Conservation (phyloP, 192 early-diverging fungal species). For the Linnemannia elongata region DNA sequence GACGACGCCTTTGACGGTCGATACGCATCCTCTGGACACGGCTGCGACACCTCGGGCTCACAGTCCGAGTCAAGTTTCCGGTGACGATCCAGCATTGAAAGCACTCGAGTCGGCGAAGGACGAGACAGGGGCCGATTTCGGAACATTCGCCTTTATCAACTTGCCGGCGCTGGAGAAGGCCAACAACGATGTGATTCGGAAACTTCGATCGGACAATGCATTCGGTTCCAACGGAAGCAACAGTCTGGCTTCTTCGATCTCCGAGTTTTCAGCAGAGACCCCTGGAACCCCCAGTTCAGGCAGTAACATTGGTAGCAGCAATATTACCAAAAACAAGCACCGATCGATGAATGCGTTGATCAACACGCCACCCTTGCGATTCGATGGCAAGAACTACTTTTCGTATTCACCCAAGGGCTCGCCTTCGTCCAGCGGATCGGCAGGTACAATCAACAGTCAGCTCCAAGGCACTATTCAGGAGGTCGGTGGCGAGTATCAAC, state of each 20-base stretch:
- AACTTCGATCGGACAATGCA: conserved; percentile 76
- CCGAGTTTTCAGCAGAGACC: conserved; percentile 39
- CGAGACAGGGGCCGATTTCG: conserved; percentile 79
- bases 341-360: conserved; percentile 49
- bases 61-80: conserved; percentile 13
- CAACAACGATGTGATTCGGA: conserved; percentile 87
- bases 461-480: conserved; percentile 35
- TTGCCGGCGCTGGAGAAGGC: conserved; percentile 89
- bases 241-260: conserved; percentile 50
- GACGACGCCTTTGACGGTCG: conserved; percentile 18
- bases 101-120: conserved; percentile 32
- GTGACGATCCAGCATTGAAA: background rate
- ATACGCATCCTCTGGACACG: conserved; percentile 35
- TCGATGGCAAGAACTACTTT: conserved; percentile 55
- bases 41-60: conserved; percentile 44
- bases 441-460: conserved; percentile 20
- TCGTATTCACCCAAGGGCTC: conserved; percentile 54
- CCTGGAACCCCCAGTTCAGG: conserved; percentile 44
- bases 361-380: conserved; percentile 45
- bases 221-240: conserved; percentile 49
- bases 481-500: conserved; percentile 27
- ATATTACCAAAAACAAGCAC: conserved; percentile 45
- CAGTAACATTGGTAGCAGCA: background rate
- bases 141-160: conserved; percentile 94
- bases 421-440: conserved; percentile 41